Conservation (phyloP, 495 filamentous ascomycete species). For the Cudoniella acicularis region DNA sequence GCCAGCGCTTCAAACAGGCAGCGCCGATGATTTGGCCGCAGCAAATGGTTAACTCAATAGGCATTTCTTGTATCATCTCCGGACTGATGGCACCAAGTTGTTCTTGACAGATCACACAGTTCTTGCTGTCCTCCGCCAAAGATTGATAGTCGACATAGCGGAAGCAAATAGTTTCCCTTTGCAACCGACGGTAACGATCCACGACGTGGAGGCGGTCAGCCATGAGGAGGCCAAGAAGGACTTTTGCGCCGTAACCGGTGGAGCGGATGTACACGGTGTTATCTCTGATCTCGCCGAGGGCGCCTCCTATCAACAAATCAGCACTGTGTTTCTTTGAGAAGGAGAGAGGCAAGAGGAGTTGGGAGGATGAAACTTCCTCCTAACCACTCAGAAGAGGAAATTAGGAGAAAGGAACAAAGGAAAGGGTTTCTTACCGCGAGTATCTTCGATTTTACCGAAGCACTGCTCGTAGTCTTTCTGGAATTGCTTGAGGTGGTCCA, state of each 20-base stretch:
- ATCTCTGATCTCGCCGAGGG: background rate
- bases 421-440: too few relatives aligned
- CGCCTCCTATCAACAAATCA: too few relatives aligned
- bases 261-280: background rate
- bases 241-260: conserved; percentile 17
- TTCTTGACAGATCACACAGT: conserved; percentile 15
- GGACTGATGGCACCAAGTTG: background rate
- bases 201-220: conserved; percentile 16
- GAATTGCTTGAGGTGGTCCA: conserved; percentile 2
- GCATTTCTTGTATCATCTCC: conserved; percentile 5
- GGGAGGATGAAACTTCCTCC: too few relatives aligned
- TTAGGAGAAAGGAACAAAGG: too few relatives aligned
- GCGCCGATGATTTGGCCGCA: conserved; percentile 12
- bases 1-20: conserved; percentile 8
- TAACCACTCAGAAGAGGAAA: too few relatives aligned
- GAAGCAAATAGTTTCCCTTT: conserved; percentile 2
- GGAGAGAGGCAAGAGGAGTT: too few relatives aligned
- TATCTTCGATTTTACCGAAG: conserved; percentile 10
- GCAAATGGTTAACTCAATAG: conserved; percentile 11
- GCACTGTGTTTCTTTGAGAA: too few relatives aligned
- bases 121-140: background rate
- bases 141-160: background rate
- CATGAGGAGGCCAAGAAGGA: conserved; percentile 18
- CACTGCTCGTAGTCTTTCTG: background rate
- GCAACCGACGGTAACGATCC: background rate